Base-by-base conservation (phyloP, 2,329 filamentous ascomycete species). In the Sporothrix euskadiensis region DNA sequence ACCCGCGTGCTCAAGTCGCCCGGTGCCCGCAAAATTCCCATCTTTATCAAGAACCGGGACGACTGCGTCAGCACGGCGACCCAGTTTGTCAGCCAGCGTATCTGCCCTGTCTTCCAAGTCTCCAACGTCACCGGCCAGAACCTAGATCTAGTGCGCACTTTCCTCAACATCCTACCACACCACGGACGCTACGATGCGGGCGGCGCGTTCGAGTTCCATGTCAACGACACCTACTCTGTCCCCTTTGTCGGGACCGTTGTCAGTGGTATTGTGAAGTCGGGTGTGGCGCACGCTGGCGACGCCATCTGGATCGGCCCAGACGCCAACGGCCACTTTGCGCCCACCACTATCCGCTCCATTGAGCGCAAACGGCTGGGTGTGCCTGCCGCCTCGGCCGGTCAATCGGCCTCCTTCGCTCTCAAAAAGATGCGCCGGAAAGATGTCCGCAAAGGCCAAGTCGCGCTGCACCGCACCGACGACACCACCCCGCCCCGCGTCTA, bases 201-300 rank as follows among this genome's bases (percentile, higher is more conserved):
- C 65, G 94, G 93, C 0, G 91, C 94, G 0, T 97, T 98, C 76
- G 96, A 98, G 80, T 98, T 98, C 78, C 91, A 97, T 74, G 88
- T 99, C 76, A 99, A 98, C 80, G 96, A 99, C 80, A 98, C 94
- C 0, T 99, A 98, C 86, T 98, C 94, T 0, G 96, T 99, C 4
- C 96, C 96, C 1, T 97, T 97, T 81, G 94, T 97, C 0, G 96
- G 96, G 14, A 99, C 96, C 0, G 96, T 99, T 0, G 94, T 99
- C 1, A 96, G 93, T 49, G 96, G 96, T 0, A 94, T 99, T 47
- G 91, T 98, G 75, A 97, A 97, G 78, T 89, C 91, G 0, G 92
- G 95, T 0, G 90, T 97, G 1, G 88, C 97, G 19, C 96, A 98
- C 80, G 89, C 93, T 0, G 95, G 95, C n/a, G 96, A 99, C 79